Evolutionary conservation across 1,139 yeast species (phyloP).

Genomic region (Geotrichum phurueaensis): DNA sequence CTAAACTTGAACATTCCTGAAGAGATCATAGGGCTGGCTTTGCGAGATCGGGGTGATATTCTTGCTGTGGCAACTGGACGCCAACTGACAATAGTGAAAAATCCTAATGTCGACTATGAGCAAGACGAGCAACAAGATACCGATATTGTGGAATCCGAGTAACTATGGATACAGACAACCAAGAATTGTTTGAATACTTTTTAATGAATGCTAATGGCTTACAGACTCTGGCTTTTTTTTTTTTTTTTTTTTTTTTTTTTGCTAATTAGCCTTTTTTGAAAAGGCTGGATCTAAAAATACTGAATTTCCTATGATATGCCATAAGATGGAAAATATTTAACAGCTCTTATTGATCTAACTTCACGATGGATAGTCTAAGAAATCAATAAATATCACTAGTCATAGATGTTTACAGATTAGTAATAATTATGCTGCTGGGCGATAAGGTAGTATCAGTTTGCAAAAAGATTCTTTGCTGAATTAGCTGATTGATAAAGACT

Average conservation of each 20-base stretch:
- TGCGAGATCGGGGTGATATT: conserved; percentile 14
- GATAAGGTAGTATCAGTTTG: too few relatives aligned
- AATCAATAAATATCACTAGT: too few relatives aligned
- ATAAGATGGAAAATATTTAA: too few relatives aligned
- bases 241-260: too few relatives aligned
- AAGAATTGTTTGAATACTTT: neutral
- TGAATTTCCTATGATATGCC: too few relatives aligned
- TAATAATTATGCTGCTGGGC: too few relatives aligned
- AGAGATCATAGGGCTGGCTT: conserved; percentile 15
- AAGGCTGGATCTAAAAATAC: too few relatives aligned
- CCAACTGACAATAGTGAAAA: conserved; percentile 11
- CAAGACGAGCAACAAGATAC: neutral
- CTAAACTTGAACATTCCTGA: conserved; percentile 11
- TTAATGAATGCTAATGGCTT: neutral
- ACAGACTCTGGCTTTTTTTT: neutral
- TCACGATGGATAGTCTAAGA: too few relatives aligned
- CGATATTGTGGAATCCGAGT: neutral
- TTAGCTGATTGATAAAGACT: too few relatives aligned
- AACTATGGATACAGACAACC: neutral
- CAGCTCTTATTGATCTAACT: too few relatives aligned
- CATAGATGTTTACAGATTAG: too few relatives aligned
- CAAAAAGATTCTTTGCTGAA: too few relatives aligned
- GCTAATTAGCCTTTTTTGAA: neutral
- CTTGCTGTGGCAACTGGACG: conserved; percentile 16
- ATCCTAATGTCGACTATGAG: conserved; percentile 3